A percentile compares a stretch with the other conserved stretches of the same genome.
Evolutionary conservation across 2,329 filamentous ascomycete genomes (phyloP).

Genomic region (Fusarium sp.): DNA sequence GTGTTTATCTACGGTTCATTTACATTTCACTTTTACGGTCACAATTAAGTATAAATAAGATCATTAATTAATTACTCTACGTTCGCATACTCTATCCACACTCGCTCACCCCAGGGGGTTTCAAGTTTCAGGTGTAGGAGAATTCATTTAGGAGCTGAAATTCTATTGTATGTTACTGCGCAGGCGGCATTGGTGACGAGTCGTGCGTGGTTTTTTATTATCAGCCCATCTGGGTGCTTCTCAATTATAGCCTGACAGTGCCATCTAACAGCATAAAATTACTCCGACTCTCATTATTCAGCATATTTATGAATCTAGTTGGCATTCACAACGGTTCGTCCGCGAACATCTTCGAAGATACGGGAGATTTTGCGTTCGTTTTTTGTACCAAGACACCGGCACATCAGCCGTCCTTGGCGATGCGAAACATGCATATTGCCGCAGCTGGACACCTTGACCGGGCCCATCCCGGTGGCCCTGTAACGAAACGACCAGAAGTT

Average conservation of each 20-base stretch:
- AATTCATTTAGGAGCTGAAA: neutral
- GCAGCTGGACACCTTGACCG: neutral
- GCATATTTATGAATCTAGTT: rapidly evolving
- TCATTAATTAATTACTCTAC: no score
- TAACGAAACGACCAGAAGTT: neutral
- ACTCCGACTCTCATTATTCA: rapidly evolving
- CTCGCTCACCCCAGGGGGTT: neutral
- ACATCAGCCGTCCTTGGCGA: neutral
- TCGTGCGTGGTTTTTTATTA: neutral
- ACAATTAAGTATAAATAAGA: no score
- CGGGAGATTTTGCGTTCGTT: rapidly evolving
- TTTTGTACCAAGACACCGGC: neutral
- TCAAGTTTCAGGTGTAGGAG: neutral
- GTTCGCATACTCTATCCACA: no score
- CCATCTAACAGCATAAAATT: rapidly evolving
- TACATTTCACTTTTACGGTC: no score
- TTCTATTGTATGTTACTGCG: neutral
- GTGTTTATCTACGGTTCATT: no score
- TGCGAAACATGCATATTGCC: neutral
- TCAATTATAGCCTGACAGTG: neutral
- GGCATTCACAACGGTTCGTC: rapidly evolving
- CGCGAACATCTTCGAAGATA: rapidly evolving
- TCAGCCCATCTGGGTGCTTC: neutral
- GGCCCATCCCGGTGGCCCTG: rapidly evolving
- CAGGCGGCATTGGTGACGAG: neutral